These are phyloP conservation scores for Chamaenerion angustifolium DNA, from an alignment of 345 rosid genomes.

Conservation along the genomic window DNA sequence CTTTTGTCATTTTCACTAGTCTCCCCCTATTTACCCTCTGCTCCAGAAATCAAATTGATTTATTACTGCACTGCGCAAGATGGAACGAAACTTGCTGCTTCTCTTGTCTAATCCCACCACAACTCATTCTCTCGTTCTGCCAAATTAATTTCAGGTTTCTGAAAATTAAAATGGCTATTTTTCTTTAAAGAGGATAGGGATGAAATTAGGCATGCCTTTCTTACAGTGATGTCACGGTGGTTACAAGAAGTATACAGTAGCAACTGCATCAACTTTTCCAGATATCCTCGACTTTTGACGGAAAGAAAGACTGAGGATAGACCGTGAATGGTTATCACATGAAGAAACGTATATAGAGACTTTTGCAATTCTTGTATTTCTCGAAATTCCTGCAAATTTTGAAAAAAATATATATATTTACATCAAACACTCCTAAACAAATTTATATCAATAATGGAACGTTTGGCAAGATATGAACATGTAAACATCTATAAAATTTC, in stretches of 20 bases:
- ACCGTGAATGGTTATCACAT: constrained; percentile 70
- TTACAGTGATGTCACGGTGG: constrained; percentile 58
- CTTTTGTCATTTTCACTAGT: no score
- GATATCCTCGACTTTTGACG: constrained; percentile 37
- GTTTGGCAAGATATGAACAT: no score
- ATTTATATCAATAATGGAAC: no score
- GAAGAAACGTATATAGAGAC: constrained; percentile 69
- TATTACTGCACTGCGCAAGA: no score
- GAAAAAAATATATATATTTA: no score
- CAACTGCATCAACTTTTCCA: constrained; percentile 55
- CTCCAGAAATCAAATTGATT: no score
- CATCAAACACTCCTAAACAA: no score
- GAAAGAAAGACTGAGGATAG: constrained; percentile 76
- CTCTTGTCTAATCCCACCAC: no score
- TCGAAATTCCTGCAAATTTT: constrained; percentile 50
- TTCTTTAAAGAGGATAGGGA: background rate
- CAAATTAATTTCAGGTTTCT: background rate
- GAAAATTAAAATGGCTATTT: background rate
- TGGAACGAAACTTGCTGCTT: no score
- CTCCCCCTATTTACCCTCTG: no score
- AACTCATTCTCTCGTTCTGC: no score
- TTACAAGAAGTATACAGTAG: constrained; percentile 55
- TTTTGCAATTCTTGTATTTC: constrained; percentile 85
- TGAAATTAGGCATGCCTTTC: constrained; percentile 43
- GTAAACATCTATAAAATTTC: no score